Conservation (phyloP, 345 rosid species). For the Zanthoxylum bungeanum region DNA sequence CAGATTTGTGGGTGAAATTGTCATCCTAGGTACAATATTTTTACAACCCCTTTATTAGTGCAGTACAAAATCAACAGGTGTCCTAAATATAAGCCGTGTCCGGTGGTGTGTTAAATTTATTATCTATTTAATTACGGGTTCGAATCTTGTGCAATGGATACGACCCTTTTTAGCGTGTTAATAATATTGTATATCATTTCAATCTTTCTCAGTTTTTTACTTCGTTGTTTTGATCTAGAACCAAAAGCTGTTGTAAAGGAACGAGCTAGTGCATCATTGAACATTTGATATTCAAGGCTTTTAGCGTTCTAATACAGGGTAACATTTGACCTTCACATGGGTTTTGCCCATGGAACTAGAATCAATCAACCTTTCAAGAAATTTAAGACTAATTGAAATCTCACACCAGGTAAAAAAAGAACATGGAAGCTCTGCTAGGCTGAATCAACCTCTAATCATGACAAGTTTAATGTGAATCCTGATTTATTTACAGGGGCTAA, state of each 20-base stretch:
- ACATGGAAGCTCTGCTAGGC: not conserved
- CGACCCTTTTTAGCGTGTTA: too few relatives aligned
- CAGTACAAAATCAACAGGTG: too few relatives aligned
- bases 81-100: too few relatives aligned
- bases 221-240: conserved; percentile 25
- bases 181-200: too few relatives aligned
- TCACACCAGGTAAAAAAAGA: conserved; percentile 4
- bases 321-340: not conserved
- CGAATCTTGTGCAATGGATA: too few relatives aligned
- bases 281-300: conserved; percentile 1
- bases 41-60: too few relatives aligned
- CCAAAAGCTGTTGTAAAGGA: conserved; percentile 34
- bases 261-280: conserved; percentile 9
- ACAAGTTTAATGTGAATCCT: conserved; percentile 28
- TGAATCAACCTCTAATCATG: conserved; percentile 10
- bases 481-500: conserved; percentile 47
- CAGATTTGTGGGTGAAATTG: too few relatives aligned
- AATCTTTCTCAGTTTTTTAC: not conserved
- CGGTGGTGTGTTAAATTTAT: too few relatives aligned
- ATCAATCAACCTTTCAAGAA: not conserved
- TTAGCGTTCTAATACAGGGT: not conserved
- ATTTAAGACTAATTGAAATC: not conserved
- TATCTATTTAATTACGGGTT: too few relatives aligned
- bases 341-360: not conserved
- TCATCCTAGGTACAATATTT: too few relatives aligned